Evolutionary conservation across 805 yeast genomes (phyloP).

Genomic region (Candida golubevii): DNA sequence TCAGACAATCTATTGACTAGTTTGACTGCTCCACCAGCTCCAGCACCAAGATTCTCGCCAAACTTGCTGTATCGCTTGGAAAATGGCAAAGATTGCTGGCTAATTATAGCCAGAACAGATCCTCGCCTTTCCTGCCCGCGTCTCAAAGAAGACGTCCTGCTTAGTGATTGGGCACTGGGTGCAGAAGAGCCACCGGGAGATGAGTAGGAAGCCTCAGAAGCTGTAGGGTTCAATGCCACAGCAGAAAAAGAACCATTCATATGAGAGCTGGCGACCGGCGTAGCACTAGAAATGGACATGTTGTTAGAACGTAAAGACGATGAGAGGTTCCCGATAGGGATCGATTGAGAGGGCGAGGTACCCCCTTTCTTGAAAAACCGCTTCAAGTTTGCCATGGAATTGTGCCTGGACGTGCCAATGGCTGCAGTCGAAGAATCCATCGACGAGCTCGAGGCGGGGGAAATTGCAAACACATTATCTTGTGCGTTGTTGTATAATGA

Average conservation of each 20-base stretch:
- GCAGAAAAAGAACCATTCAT: slow-evolving; percentile 24
- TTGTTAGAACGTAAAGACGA: slow-evolving; percentile 20
- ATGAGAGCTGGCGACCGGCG: slow-evolving; percentile 20
- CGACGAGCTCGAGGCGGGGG: slow-evolving; percentile 35
- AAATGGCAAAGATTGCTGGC: slow-evolving; percentile 45
- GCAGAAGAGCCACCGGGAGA: slow-evolving; percentile 26
- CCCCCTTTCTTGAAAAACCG: slow-evolving; percentile 58
- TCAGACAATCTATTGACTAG: slow-evolving; percentile 66
- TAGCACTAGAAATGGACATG: slow-evolving; percentile 12
- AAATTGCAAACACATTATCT: slow-evolving; percentile 18
- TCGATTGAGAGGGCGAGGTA: slow-evolving; percentile 18
- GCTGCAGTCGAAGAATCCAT: slow-evolving; percentile 27
- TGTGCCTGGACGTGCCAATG: slow-evolving; percentile 47
- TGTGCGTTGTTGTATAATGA: slow-evolving; percentile 34
- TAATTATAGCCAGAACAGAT: slow-evolving; percentile 33
- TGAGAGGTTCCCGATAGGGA: slow-evolving; percentile 20
- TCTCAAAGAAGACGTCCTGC: slow-evolving; percentile 28
- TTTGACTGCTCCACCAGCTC: slow-evolving; percentile 91
- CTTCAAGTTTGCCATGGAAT: slow-evolving; percentile 75
- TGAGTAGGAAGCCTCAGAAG: slow-evolving; percentile 33
- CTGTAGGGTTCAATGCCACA: slow-evolving; percentile 29
- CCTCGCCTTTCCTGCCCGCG: slow-evolving; percentile 35
- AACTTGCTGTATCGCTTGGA: slow-evolving; percentile 74
- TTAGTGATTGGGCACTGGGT: slow-evolving; percentile 21
- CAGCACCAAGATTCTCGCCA: slow-evolving; percentile 87